These are phyloP conservation scores for Russula lepida DNA, from an alignment of 768 basidiomycete genomes.

Conservation along the genomic window DNA sequence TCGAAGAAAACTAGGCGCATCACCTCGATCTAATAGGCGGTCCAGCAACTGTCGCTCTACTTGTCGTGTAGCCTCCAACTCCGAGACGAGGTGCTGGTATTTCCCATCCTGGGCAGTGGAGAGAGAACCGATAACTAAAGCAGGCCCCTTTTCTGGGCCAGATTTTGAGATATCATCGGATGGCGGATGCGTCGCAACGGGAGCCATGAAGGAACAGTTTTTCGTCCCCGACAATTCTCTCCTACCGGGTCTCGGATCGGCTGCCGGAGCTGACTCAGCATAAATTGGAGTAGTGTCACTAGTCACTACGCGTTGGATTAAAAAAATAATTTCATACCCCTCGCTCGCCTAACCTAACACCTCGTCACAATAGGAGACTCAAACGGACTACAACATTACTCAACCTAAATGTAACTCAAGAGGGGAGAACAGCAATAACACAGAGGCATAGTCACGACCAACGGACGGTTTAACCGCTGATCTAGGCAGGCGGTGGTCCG, in stretches of 20 bases:
- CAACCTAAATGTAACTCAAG: not conserved
- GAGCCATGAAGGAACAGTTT: conserved; percentile 41
- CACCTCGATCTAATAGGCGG: conserved; percentile 74
- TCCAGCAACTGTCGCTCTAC: conserved; percentile 81
- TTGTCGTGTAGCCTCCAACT: conserved; percentile 42
- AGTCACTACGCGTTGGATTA: too few species aligned
- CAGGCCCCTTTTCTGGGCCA: conserved; percentile 35
- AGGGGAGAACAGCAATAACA: not conserved
- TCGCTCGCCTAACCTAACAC: not conserved
- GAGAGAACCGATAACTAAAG: conserved; percentile 71
- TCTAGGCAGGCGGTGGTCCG: conserved; percentile 18
- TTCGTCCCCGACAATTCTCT: not conserved
- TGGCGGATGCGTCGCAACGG: conserved; percentile 41
- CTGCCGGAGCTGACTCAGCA: not conserved
- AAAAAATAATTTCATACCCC: too few species aligned
- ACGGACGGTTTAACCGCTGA: not conserved
- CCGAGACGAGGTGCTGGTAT: conserved; percentile 62
- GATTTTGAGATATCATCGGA: conserved; percentile 22
- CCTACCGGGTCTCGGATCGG: not conserved
- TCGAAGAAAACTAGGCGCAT: conserved; percentile 19
- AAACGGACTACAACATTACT: not conserved
- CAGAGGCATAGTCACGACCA: not conserved
- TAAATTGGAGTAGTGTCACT: too few species aligned
- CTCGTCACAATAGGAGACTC: not conserved
- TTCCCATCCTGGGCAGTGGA: conserved; percentile 70